A percentile compares a stretch with the other conserved stretches of the same genome.
phyloP scores from a whole-genome alignment of 768 basidiomycete genomes.

The Tulasnella sp. region DNA sequence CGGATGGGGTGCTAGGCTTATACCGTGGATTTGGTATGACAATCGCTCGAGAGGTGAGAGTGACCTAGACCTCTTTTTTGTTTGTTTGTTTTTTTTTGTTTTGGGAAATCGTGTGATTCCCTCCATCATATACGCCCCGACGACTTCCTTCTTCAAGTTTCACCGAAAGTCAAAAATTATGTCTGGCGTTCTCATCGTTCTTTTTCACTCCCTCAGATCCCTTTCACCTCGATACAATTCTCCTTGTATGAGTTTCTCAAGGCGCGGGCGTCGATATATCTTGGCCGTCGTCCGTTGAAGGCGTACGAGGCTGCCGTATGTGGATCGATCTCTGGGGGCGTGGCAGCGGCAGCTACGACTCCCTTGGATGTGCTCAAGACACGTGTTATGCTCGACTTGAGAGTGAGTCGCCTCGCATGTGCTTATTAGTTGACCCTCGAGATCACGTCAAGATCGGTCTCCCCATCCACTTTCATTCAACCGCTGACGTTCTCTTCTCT shows the following conservation, averaged over 20 bases:
- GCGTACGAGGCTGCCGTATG: conserved; percentile 54
- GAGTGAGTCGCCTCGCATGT: conserved; percentile 37
- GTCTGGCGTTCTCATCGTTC: neutral
- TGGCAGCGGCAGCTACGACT: conserved; percentile 83
- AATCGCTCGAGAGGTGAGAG: conserved; percentile 36
- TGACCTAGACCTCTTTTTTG: neutral
- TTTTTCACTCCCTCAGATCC: conserved; percentile 48
- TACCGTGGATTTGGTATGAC: conserved; percentile 41
- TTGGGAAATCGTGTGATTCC: neutral
- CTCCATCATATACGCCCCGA: neutral
- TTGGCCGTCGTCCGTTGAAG: conserved; percentile 42
- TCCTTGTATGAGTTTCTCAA: conserved; percentile 90
- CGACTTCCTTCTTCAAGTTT: neutral
- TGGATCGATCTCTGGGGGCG: conserved; percentile 82
- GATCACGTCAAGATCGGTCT: neutral
- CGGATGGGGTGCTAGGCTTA: conserved; percentile 34
- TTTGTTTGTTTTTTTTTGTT: neutral
- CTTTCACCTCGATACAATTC: conserved; percentile 93
- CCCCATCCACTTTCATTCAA: neutral
- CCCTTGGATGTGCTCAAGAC: conserved; percentile 97
- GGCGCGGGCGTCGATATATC: conserved; percentile 42
- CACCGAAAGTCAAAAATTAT: neutral
- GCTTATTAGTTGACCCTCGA: neutral
- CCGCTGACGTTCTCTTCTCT: neutral
- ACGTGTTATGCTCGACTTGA: conserved; percentile 86